Evolutionary conservation across 768 basidiomycete species (phyloP), one percentile per base, ranked within the genome.

Genomic region (Lyophyllum decastes): DNA sequence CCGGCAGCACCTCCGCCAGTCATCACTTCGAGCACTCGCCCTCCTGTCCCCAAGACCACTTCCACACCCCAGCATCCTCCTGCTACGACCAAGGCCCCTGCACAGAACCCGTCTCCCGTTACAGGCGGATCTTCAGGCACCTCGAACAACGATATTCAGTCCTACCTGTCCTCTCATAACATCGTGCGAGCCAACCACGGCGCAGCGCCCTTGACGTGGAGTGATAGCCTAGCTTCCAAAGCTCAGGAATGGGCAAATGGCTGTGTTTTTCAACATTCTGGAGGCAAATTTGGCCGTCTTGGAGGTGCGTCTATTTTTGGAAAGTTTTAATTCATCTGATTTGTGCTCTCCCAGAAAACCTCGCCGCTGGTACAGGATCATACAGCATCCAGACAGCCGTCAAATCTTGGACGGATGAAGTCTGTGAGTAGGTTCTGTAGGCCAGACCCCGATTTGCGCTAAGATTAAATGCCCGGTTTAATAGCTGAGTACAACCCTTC

Each of bases 191-290:
- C 82, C 2, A 68, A 80, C 54, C 87, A 91, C 65, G 88, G 87
- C 41, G 92, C 91, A 19, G 47, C 68, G 0, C 58, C 80, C 8
- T 72, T 94, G 46, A 82, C 81, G 0, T 94, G 90, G 90, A 85
- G 75, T 68, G 73, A 83, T 53, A 68, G 72, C 2, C 69, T 88
- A 40, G 86, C 88, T 0, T 66, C 69, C n/a, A 82, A 81, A 57
- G 92, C 92, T 6, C 82, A 87, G 65, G 67, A 79, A 54, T 90
- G 88, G 86, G 89, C 89, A 3, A 77, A 85, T 61, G 71, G 73
- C 14, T 94, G 92, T 66, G 66, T 78, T 2, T 90, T 88, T 69
- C 30, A 84, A 60, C 92, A 94, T 67, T 89, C 88, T 14, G 81
- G 81, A 21, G 89, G 89, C 25, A 70, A 74, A 24, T 78, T 90